Base-by-base conservation (phyloP, 345 rosid genomes). In the Lagerstroemia speciosa region DNA sequence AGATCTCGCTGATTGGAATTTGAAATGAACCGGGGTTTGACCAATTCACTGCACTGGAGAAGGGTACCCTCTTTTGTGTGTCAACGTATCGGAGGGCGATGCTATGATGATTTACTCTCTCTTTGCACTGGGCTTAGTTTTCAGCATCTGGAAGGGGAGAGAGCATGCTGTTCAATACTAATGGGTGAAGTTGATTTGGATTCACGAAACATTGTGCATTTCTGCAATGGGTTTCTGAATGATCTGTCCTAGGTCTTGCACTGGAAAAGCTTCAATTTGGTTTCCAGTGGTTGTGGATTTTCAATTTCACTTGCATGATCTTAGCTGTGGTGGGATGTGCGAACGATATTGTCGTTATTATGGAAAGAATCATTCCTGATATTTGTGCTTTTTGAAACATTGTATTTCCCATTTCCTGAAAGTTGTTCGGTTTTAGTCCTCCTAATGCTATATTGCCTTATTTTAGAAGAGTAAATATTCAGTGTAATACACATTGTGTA, bases 1-100 rank as follows among this genome's bases (percentile, higher is more conserved):
- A 83, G 86, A 63, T 70, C 85, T 12, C 83, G 65, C 65, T 92
- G 87, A 92, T 74, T 74, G 53, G 37, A 41, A 67, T 34, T 60
- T 55, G 62, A 30, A 52, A 68, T 12, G 36, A 55, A 71, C 48
- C n/a, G 71, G 72, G 67, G 65, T 48, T 46, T 40, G 58, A 50
- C 48, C 67, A 37, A 29, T 52, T 60, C 22, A 46, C 68, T 37
- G 61, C 26, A 64, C 12, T 22, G 64, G 34, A 30, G 68, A 9
- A 50, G 32, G 45, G 31, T 78, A 71, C 76, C 68, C 70, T 68
- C 53, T 71, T 65, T 65, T 68, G 27, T 65, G 41, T 36, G 20
- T 41, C n/a, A 32, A 43, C 60, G 20, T 2, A 26, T 7, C 33
- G 17, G 55, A 48, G 6, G 22, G 53, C 17, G 17, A 2, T 48